Base-by-base conservation (phyloP, 306 rosid species). In the Begonia masoniana region DNA sequence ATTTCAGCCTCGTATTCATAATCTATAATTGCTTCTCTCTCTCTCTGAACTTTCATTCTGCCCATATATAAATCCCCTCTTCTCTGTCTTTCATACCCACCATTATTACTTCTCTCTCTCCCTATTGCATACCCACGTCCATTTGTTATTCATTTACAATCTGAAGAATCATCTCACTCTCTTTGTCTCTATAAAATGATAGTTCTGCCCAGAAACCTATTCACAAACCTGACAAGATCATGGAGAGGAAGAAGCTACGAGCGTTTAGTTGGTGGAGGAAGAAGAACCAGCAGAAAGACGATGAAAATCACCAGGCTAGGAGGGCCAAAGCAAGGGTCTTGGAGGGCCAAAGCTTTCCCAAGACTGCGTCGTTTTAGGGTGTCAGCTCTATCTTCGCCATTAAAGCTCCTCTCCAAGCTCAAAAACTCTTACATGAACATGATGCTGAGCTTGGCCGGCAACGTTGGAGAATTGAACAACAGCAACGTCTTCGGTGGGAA, bases 341-440 rank as follows among this genome's bases (percentile, higher is more conserved):
- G 68, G 75, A 65, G 64, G 63, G 56, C 74, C 0, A 74, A 21
- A 43, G 58, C 60, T 1, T 19, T 59, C 42, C 75, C 69, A 26
- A 78, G 51, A 55, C 35, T 78, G 46, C 55, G 71, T 16, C 59
- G 71, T 57, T 51, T 65, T 36, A 58, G 62, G 12, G 63, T 43
- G 6, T 3, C 49, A 45, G 13, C 14, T 11, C 15, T n/a, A n/a
- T 45, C 49, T 48, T 58, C 84, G 14, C 80, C 84, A 12, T 52
- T 65, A 63, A 78, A 74, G 70, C 61, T 78, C 58, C 31, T 62
- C 61, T 17, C 61, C 11, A 78, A 62, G 68, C 16, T 78, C 0
- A 78, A 71, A 65, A 68, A 62, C 35, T 56, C 68, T 58, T 78
- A 78, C 17, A 66, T 67, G 61, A 63, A 74, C 17, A 68, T 68